A percentile compares a stretch with the other conserved stretches of the same genome.
Conservation (phyloP, 208 protist species). For the Leishmania lainsoni region DNA sequence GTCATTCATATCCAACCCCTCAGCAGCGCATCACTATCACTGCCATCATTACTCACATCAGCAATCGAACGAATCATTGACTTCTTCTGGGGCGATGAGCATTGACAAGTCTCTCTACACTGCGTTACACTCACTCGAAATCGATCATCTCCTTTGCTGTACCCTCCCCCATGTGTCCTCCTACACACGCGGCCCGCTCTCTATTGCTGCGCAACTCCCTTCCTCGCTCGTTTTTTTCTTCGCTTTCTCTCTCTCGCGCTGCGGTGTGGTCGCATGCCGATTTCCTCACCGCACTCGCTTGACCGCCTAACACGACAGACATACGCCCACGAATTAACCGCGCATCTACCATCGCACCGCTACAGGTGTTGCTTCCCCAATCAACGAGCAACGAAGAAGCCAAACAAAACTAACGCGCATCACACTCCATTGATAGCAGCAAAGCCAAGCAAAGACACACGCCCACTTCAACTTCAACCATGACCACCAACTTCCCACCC, state of each 20-base stretch:
- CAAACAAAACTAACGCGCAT: background rate
- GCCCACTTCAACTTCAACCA: background rate
- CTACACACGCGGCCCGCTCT: background rate
- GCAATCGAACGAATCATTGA: no score
- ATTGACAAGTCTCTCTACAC: background rate
- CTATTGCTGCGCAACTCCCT: background rate
- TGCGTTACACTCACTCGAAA: background rate
- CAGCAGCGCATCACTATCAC: no score
- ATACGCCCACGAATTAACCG: background rate
- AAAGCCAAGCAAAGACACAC: background rate
- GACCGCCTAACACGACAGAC: background rate
- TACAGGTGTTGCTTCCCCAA: background rate
- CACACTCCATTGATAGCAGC: background rate
- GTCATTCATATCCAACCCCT: background rate
- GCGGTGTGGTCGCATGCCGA: background rate
- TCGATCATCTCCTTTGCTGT: background rate
- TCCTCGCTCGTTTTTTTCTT: background rate
- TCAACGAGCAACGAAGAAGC: background rate
- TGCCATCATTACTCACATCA: no score
- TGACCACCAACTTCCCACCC: conserved; percentile 12
- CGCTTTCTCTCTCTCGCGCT: background rate
- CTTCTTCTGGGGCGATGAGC: no score
- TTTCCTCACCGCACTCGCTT: background rate
- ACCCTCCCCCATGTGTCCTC: background rate
- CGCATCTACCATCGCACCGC: background rate